Evolutionary conservation across 768 basidiomycete species (phyloP).

Genomic region (Lentinula guzmanii): DNA sequence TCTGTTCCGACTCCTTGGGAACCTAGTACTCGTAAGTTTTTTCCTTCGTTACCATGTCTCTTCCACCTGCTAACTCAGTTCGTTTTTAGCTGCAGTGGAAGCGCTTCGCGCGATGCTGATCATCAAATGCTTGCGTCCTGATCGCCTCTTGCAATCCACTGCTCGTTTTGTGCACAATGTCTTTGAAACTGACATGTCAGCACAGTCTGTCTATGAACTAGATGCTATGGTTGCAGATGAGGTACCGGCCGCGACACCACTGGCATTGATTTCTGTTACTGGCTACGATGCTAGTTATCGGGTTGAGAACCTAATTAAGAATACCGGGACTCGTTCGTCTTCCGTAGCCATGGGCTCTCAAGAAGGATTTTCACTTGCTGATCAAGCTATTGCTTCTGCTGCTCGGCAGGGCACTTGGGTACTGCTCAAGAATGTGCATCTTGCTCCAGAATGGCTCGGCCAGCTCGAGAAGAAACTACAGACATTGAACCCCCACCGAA

Average conservation of each 20-base stretch:
- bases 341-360: slow-evolving; percentile 98
- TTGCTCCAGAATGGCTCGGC: slow-evolving; percentile 93
- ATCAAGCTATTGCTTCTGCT: slow-evolving; percentile 91
- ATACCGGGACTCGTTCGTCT: slow-evolving; percentile 68
- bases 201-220: slow-evolving; percentile 71
- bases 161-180: slow-evolving; percentile 67
- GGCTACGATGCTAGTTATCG: slow-evolving; percentile 99
- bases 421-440: slow-evolving; percentile 93
- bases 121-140: slow-evolving; percentile 89
- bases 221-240: slow-evolving; percentile 74
- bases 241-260: slow-evolving; percentile 71
- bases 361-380: slow-evolving; percentile 93
- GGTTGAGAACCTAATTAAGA: slow-evolving; percentile 82
- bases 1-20: slow-evolving; percentile 78
- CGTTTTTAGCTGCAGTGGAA: slow-evolving; percentile 54
- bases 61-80: slow-evolving; percentile 9
- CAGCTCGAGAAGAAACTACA: slow-evolving; percentile 96
- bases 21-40: slow-evolving; percentile 62
- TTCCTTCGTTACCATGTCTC: background rate
- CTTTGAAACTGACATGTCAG: slow-evolving; percentile 77
- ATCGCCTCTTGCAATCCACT: slow-evolving; percentile 82
- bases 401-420: slow-evolving; percentile 96
- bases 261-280: slow-evolving; percentile 88
- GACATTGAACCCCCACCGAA: slow-evolving; percentile 80
- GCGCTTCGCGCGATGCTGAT: slow-evolving; percentile 73